Evolutionary conservation across 2,329 filamentous ascomycete genomes (phyloP).

Genomic region (Penicillium nordicum): DNA sequence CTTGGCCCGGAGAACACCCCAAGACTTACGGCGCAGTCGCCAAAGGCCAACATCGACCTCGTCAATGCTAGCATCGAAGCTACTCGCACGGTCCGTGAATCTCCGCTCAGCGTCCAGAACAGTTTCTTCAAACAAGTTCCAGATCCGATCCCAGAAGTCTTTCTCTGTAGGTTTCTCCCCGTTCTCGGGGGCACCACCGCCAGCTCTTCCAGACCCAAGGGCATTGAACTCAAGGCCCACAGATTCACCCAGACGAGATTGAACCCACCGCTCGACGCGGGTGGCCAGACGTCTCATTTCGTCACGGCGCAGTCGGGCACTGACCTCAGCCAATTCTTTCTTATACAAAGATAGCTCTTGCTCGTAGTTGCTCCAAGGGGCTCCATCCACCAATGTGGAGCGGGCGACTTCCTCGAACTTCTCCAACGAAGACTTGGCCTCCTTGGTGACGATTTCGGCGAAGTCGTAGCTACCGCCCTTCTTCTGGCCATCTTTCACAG

Average conservation of each 20-base stretch:
- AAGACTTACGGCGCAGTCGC: conserved; percentile 89
- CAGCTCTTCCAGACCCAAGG: conserved; percentile 81
- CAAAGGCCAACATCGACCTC: conserved; percentile 92
- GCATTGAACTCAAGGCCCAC: conserved; percentile 95
- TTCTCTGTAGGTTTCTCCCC: conserved; percentile 75
- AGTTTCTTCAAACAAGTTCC: conserved; percentile 77
- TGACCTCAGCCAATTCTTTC: conserved; percentile 88
- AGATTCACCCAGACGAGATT: conserved; percentile 79
- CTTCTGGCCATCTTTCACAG: conserved; percentile 90
- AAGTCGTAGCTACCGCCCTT: conserved; percentile 90
- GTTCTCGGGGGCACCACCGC: conserved; percentile 73
- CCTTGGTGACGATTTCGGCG: conserved; percentile 80
- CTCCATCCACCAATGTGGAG: conserved; percentile 70
- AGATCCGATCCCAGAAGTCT: conserved; percentile 93
- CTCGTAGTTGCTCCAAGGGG: conserved; percentile 83
- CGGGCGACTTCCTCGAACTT: conserved; percentile 74
- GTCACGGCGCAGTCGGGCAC: conserved; percentile 78
- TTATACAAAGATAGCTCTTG: conserved; percentile 76
- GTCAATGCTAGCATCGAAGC: conserved; percentile 86
- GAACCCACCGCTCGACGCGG: conserved; percentile 90
- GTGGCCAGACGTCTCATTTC: conserved; percentile 93
- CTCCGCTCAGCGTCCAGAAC: conserved; percentile 80
- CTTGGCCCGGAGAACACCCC: conserved; percentile 83
- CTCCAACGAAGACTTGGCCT: conserved; percentile 72
- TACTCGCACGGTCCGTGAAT: conserved; percentile 84